Percentiles rank a stretch among this genome's conserved stretches.
phyloP scores from a whole-genome alignment of 2,329 filamentous ascomycete genomes.

The Thelonectria olida region DNA sequence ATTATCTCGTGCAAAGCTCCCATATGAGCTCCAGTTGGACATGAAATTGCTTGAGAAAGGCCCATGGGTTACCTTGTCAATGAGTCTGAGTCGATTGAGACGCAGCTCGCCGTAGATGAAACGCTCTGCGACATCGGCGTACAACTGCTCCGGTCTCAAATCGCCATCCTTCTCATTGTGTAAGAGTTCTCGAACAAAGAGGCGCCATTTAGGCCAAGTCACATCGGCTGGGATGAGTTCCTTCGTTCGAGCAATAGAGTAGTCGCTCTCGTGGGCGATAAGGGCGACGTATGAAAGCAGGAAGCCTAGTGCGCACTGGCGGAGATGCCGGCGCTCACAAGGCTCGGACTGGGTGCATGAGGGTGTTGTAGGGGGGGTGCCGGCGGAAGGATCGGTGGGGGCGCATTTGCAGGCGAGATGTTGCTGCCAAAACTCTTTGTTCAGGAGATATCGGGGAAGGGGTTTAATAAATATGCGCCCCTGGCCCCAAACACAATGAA shows the following conservation, averaged over 20 bases:
- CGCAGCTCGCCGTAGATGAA: slow-evolving; percentile 28
- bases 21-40: slow-evolving; percentile 45
- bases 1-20: slow-evolving; percentile 53
- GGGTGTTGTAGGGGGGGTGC: no score
- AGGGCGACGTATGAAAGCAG: slow-evolving; percentile 16
- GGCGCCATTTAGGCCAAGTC: slow-evolving; percentile 9
- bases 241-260: neutral
- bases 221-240: slow-evolving; percentile 12
- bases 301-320: slow-evolving; percentile 12
- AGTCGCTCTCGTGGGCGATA: slow-evolving; percentile 12
- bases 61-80: slow-evolving; percentile 12
- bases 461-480: slow-evolving; percentile 51
- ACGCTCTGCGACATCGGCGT: slow-evolving; percentile 11
- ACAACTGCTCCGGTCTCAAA: slow-evolving; percentile 6
- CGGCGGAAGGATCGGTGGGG: neutral
- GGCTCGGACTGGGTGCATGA: neutral
- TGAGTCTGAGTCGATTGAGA: slow-evolving; percentile 14
- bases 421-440: slow-evolving; percentile 46
- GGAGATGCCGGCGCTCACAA: slow-evolving; percentile 1
- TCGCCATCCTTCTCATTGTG: neutral
- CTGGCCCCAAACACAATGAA: slow-evolving; percentile 52
- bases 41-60: slow-evolving; percentile 35
- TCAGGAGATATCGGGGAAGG: slow-evolving; percentile 51
- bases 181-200: slow-evolving; percentile 5
- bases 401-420: slow-evolving; percentile 34